A percentile compares a stretch with the other conserved stretches of the same genome.
Conservation (phyloP, 495 filamentous ascomycete genomes). For the Penicillium bialowiezense region DNA sequence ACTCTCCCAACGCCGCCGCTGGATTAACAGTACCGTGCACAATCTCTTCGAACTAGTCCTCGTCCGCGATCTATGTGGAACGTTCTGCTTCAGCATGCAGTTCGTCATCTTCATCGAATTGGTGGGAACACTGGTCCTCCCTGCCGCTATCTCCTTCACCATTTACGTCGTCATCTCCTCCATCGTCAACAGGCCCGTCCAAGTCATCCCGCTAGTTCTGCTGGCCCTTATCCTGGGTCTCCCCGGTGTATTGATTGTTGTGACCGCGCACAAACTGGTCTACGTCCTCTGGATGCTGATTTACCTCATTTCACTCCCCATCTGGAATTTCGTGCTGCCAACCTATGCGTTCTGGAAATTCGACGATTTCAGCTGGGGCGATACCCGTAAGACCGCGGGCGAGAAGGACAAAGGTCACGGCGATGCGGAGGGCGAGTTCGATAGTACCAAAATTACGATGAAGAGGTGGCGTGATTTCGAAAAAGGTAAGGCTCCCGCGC, state of each 20-base stretch:
- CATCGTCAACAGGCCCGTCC: conserved; percentile 77
- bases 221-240: conserved; percentile 91
- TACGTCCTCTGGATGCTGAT: conserved; percentile 98
- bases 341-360: conserved; percentile 99
- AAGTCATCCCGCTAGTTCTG: conserved; percentile 88
- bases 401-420: conserved; percentile 83
- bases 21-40: conserved; percentile 99
- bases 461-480: conserved; percentile 98
- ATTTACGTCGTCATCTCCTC: conserved; percentile 92
- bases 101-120: conserved; percentile 97
- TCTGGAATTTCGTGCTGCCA: conserved; percentile 98
- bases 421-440: conserved; percentile 92
- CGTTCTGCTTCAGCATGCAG: conserved; percentile 99
- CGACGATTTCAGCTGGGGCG: conserved; percentile 99
- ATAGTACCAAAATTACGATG: conserved; percentile 98
- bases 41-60: conserved; percentile 97
- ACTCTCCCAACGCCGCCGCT: conserved; percentile 88
- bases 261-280: conserved; percentile 91
- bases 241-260: conserved; percentile 86
- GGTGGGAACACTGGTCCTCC: conserved; percentile 89
- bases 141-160: conserved; percentile 94
- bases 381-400: conserved; percentile 92
- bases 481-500: conserved; percentile 52
- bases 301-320: conserved; percentile 87
- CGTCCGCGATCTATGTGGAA: conserved; percentile 94